phyloP scores from a whole-genome alignment of 768 basidiomycete genomes.

The Pulveroboletus ravenelii region DNA sequence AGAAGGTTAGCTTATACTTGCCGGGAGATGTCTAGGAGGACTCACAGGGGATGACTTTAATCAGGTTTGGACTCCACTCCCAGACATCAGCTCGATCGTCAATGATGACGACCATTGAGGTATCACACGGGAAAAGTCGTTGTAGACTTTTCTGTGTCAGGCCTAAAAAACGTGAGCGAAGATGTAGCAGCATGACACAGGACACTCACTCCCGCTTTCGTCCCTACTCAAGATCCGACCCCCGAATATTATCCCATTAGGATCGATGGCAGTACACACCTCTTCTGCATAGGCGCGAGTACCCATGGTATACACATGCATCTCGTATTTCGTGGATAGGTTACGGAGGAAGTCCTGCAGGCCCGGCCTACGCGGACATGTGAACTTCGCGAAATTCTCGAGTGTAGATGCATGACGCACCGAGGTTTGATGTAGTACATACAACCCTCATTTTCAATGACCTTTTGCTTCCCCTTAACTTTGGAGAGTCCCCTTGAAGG shows the following conservation, averaged over 20 bases:
- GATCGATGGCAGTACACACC: conserved; percentile 93
- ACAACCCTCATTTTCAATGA: conserved; percentile 73
- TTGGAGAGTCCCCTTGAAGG: conserved; percentile 36
- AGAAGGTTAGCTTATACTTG: not conserved
- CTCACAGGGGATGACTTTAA: conserved; percentile 95
- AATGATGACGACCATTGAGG: conserved; percentile 98
- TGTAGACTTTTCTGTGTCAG: conserved; percentile 89
- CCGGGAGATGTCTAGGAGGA: conserved; percentile 4
- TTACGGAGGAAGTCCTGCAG: conserved; percentile 70
- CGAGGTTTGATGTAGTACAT: conserved; percentile 98
- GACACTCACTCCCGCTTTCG: conserved; percentile 86
- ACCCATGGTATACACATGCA: conserved; percentile 99
- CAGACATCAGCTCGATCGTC: conserved; percentile 98
- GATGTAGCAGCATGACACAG: not conserved
- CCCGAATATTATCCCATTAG: conserved; percentile 78
- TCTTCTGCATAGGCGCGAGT: conserved; percentile 95
- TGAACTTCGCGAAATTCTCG: not conserved
- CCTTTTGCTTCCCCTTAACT: conserved; percentile 57
- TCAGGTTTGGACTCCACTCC: conserved; percentile 94
- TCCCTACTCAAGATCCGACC: conserved; percentile 88
- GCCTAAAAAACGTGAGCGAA: conserved; percentile 42
- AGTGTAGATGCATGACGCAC: conserved; percentile 40
- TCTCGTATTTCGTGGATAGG: conserved; percentile 81
- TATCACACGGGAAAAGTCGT: conserved; percentile 92
- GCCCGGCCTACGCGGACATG: conserved; percentile 56